A percentile compares a stretch with the other conserved stretches of the same genome.
These are phyloP conservation scores for Lantana camara DNA, from an alignment of 257 asterid genomes.

Conservation along the genomic window DNA sequence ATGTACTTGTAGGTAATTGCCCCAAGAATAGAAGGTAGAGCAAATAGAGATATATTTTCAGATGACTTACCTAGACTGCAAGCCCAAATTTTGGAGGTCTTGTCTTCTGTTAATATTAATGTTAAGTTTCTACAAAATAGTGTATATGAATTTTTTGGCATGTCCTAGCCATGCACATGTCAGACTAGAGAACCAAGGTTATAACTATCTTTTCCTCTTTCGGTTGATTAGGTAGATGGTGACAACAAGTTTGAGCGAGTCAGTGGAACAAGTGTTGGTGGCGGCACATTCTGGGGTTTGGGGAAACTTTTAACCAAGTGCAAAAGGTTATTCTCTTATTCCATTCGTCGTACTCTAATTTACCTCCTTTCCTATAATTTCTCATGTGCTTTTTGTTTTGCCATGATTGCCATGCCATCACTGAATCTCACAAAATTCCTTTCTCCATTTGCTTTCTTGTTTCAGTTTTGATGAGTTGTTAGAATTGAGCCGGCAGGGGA, in stretches of 20 bases:
- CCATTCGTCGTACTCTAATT: conserved; percentile 6
- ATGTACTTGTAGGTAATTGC: no score
- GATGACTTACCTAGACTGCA: no score
- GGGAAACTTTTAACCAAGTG: conserved; percentile 93
- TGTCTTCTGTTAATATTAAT: neutral
- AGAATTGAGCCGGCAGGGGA: conserved; percentile 84
- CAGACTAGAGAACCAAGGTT: no score
- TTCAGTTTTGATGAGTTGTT: conserved; percentile 89
- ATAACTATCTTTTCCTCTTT: conserved; percentile 5
- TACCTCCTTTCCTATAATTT: conserved; percentile 19
- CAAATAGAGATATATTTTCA: no score
- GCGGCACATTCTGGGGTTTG: conserved; percentile 98
- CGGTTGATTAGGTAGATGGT: conserved; percentile 75
- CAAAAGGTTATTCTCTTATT: conserved; percentile 59
- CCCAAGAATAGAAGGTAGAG: no score
- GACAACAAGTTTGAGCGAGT: conserved; percentile 77
- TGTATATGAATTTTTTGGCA: neutral
- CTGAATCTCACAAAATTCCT: conserved; percentile 10
- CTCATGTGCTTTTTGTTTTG: conserved; percentile 11
- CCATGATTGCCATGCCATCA: conserved; percentile 9
- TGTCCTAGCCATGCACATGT: no score
- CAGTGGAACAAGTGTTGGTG: conserved; percentile 98
- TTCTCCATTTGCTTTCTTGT: conserved; percentile 14
- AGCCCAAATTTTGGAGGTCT: no score
- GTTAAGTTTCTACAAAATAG: neutral